Evolutionary conservation across 129 eudicot species (phyloP).

Genomic region (Centella asiatica): DNA sequence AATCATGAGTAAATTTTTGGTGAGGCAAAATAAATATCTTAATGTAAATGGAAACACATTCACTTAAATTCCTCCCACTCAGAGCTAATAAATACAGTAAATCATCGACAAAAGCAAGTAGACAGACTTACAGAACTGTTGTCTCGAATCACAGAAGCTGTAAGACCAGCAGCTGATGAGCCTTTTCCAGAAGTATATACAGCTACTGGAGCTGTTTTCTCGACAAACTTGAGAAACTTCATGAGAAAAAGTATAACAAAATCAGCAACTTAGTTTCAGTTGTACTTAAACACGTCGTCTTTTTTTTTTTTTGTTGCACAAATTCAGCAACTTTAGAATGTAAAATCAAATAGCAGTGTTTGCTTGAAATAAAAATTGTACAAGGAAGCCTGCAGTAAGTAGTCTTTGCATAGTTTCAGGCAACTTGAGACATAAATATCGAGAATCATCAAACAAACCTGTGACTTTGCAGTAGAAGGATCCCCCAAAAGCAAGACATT

Average conservation of each 20-base stretch:
- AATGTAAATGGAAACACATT: slow-evolving; percentile 1
- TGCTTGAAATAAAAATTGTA: not conserved
- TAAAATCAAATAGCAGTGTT: not conserved
- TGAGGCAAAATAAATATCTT: not conserved
- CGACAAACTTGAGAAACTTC: slow-evolving; percentile 96
- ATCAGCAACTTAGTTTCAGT: not conserved
- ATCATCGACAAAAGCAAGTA: not conserved
- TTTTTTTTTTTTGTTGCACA: not conserved
- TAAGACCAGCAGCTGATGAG: slow-evolving; percentile 99
- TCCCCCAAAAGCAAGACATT: slow-evolving; percentile 96
- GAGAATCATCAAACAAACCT: slow-evolving; percentile 36
- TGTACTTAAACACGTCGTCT: not conserved
- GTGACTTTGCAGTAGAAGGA: slow-evolving; percentile 99
- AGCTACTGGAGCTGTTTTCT: slow-evolving; percentile 98
- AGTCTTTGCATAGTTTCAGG: not conserved
- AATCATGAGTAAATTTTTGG: not conserved
- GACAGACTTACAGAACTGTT: slow-evolving; percentile 70
- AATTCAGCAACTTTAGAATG: not conserved
- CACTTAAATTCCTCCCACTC: not conserved
- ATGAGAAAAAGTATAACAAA: slow-evolving; percentile 9
- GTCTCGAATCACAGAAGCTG: slow-evolving; percentile 95
- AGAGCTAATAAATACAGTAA: not conserved
- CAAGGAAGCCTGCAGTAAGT: not conserved
- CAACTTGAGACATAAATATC: not conserved
- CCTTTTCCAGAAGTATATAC: slow-evolving; percentile 99